Percentiles rank a stretch among this genome's conserved stretches.
Evolutionary conservation across 768 basidiomycete species (phyloP).

Genomic region (Termitomyces sp.): DNA sequence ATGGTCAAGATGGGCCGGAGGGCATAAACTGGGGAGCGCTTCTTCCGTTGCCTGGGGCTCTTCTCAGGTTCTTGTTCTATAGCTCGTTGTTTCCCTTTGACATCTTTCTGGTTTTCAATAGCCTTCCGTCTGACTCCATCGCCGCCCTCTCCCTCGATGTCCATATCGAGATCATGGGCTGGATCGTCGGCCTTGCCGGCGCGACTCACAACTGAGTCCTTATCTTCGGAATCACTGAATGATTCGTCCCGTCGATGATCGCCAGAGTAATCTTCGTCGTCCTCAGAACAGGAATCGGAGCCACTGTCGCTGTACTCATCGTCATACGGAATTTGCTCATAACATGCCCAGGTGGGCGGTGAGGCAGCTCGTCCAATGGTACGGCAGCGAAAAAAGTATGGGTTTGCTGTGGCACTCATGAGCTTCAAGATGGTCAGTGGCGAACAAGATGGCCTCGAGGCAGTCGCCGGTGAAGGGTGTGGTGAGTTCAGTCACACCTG

Average conservation of each 20-base stretch:
- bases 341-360: constrained; percentile 86
- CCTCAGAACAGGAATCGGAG: constrained; percentile 70
- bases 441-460: constrained; percentile 13
- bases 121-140: constrained; percentile 32
- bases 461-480: constrained; percentile 5
- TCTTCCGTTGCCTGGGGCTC: constrained; percentile 47
- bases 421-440: neutral
- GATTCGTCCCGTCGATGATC: constrained; percentile 15
- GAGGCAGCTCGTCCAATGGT: constrained; percentile 78
- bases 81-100: constrained; percentile 81
- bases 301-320: constrained; percentile 58
- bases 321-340: constrained; percentile 81
- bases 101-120: constrained; percentile 49
- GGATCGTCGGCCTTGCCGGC: constrained; percentile 24
- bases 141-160: constrained; percentile 40
- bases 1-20: constrained; percentile 84
- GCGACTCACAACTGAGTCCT: constrained; percentile 26
- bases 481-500: constrained; percentile 14
- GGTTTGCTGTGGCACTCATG: constrained; percentile 38
- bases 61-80: constrained; percentile 60
- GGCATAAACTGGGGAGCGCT: constrained; percentile 53
- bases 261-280: constrained; percentile 59
- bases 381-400: constrained; percentile 63
- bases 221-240: constrained; percentile 30
- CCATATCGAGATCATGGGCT: constrained; percentile 55